Base-by-base conservation (phyloP, 768 basidiomycete genomes). In the Pisolithus sp. region DNA sequence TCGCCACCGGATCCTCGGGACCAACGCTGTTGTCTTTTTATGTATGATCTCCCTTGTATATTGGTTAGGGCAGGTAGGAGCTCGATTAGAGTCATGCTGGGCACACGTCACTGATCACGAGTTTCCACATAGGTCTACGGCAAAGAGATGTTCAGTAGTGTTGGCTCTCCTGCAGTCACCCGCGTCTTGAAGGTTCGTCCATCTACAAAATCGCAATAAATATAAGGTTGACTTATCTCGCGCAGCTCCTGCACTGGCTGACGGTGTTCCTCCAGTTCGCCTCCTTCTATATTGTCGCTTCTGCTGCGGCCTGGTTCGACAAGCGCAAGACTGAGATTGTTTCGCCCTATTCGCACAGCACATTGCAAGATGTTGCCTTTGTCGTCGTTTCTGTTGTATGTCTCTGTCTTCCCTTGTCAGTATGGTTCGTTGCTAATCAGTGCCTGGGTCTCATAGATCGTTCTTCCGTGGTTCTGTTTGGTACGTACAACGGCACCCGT, bases 231-330 rank as follows among this genome's bases (percentile, higher is more conserved):
- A 23, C 21, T 18, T 5, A 21, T 26, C 41, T 6, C 26, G 17
- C 18, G 4, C 49, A 81, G 79, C 62, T 77, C 46, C 69, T 76
- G 18, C 68, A 80, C 15, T 61, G 75, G 34, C 73, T 81, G 53
- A 77, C 72, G 5, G 78, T 76, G 28, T 68, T 61, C 53, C 57
- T 80, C 12, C 78, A 80, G 31, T 68, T 81, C 5, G 62, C 76
- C 1, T 64, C 66, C 5, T 81, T 82, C 62, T 80, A 82, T 58
- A 69, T 69, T 2, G 40, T 81, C 5, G 72, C 75, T 5, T 72
- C 75, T 15, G 68, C 73, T 3, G 71, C 62, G 2, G 61, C 80
- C 52, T 82, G 80, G 80, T 70, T 78, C 20, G 69, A 73, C 55
- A 76, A 78, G 59, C 68, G 78, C 7, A 70, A 67, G 23, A 65